Evolutionary conservation across 2,329 filamentous ascomycete species (phyloP), one percentile per base, ranked within the genome.

Genomic region (Remersonia thermophila): DNA sequence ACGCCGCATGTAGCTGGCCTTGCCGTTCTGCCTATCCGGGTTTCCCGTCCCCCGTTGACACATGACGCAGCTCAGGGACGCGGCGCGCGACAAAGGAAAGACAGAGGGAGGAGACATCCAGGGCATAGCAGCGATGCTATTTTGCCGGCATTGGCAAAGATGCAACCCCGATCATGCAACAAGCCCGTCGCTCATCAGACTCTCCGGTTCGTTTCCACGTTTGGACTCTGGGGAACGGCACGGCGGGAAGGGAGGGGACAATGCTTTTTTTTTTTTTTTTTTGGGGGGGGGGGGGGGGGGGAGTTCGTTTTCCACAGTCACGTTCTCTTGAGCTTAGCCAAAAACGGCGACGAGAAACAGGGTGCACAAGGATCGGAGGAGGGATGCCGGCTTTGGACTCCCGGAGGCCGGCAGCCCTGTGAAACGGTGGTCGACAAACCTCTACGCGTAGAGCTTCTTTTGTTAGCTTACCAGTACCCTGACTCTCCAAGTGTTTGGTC

Each of bases 141-240:
- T 52, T 53, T 53, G 42, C 51, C 51, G 47, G 48, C 47, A 52
- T 49, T 51, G 51, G 44, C 44, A 50, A 49, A 49, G 48, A 42
- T 47, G 45, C 47, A 36, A 38, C 5, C 39, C 34, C 41, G 44
- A 46, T 53, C 43, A 53, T 53, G 51, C 51, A 46, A 23, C 38
- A 33, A 23, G 20, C 20, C 20, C 20, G 9, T 9, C 20, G 20
- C 20, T 11, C 44, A 35, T 40, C 35, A 20, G 20, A 30, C 5
- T 23, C 20, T 23, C 20, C 20, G 20, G 20, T 23, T 23, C 20
- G 9, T 23, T 23, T 23, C 20, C 20, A 23, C 9, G 20, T 23
- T 23, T 23, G 20, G 20, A 23, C 20, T 6, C 9, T n/a, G n/a
- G n/a, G n/a, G n/a, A n/a, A n/a, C n/a, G n/a, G n/a, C n/a, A n/a